These are phyloP conservation scores for Colletotrichum noveboracense DNA, from an alignment of 2,329 filamentous ascomycete species.

Conservation along the genomic window DNA sequence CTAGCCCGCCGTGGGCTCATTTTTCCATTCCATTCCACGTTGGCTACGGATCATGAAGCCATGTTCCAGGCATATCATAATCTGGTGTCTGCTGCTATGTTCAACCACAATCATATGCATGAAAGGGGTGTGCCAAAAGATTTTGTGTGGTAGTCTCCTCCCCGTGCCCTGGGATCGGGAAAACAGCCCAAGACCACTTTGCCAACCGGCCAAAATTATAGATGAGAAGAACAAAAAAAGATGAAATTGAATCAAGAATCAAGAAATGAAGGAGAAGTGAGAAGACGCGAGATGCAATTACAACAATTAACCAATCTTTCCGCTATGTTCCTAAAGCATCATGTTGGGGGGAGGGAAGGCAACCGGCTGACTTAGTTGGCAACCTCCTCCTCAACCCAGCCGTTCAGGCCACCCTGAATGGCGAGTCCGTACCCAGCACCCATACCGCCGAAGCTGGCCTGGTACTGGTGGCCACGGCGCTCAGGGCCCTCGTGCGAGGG, in stretches of 20 bases:
- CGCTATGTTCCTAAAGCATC: constrained; percentile 21
- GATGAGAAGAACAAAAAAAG: constrained; percentile 16
- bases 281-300: constrained; percentile 39
- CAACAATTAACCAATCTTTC: constrained; percentile 46
- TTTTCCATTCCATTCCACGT: constrained; percentile 13
- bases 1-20: not conserved
- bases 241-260: constrained; percentile 22
- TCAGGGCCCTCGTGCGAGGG: constrained; percentile 52
- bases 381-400: constrained; percentile 72
- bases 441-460: constrained; percentile 66
- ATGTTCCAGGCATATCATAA: constrained; percentile 16
- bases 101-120: constrained; percentile 20
- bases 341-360: not conserved
- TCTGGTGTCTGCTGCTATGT: constrained; percentile 21
- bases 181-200: constrained; percentile 15
- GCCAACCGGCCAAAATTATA: constrained; percentile 22
- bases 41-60: constrained; percentile 15
- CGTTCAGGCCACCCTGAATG: constrained; percentile 68
- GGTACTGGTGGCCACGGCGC: constrained; percentile 70
- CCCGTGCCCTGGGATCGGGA: constrained; percentile 14
- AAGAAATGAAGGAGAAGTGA: constrained; percentile 19
- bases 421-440: constrained; percentile 65
- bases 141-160: constrained; percentile 12
- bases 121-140: constrained; percentile 16
- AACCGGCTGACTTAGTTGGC: constrained; percentile 50